Evolutionary conservation across 345 rosid species (phyloP).

Genomic region (Salix purpurea): DNA sequence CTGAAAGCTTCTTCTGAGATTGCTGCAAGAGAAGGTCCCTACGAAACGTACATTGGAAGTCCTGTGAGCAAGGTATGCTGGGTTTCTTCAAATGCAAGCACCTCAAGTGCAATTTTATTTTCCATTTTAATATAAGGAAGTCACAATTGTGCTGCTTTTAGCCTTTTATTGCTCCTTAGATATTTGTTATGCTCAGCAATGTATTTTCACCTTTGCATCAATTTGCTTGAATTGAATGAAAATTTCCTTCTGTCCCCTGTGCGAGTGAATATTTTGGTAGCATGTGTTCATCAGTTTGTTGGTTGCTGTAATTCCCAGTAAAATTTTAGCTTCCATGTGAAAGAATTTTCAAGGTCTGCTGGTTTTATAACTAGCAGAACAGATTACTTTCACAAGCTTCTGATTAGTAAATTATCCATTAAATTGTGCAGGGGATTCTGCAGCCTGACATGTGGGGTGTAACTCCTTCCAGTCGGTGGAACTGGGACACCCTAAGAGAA

Average conservation of each 20-base stretch:
- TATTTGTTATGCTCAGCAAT: not conserved
- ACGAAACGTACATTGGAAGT: slow-evolving; percentile 73
- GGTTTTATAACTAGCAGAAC: not conserved
- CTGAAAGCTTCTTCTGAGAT: slow-evolving; percentile 66
- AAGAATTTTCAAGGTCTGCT: not conserved
- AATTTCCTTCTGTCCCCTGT: not conserved
- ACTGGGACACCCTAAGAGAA: slow-evolving; percentile 63
- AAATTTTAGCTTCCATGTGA: not conserved
- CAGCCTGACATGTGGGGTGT: slow-evolving; percentile 98
- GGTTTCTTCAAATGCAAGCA: not conserved
- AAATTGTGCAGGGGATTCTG: slow-evolving; percentile 59
- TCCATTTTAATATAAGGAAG: not conserved
- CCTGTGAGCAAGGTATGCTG: slow-evolving; percentile 86
- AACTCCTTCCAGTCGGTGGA: slow-evolving; percentile 64
- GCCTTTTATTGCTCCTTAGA: not conserved
- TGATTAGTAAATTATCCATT: slow-evolving; percentile 8
- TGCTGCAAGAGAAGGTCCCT: slow-evolving; percentile 68
- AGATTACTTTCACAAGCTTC: not conserved
- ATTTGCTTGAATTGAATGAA: not conserved
- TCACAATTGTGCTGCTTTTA: not conserved
- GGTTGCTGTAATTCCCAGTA: not conserved
- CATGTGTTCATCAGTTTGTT: not conserved
- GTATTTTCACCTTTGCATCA: not conserved
- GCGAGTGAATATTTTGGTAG: not conserved
- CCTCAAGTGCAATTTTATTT: not conserved